Conservation (phyloP, 331 rosid species). For the Rosa hybrid region DNA sequence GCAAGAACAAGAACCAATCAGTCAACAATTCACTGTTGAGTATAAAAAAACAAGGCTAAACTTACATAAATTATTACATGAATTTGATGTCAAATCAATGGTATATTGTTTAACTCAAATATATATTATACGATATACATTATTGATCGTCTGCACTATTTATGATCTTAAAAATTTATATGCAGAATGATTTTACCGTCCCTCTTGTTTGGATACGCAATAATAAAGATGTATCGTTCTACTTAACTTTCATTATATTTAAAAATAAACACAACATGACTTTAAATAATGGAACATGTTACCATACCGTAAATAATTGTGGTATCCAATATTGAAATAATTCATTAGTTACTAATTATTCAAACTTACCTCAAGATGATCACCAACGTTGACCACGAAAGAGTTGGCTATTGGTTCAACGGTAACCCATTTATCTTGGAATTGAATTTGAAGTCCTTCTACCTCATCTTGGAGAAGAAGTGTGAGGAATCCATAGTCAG, state of each 20-base stretch:
- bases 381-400: constrained; percentile 85
- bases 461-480: constrained; percentile 82
- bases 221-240: too few species aligned
- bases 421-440: constrained; percentile 70
- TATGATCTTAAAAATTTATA: too few species aligned
- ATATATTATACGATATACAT: too few species aligned
- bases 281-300: too few species aligned
- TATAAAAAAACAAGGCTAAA: background rate
- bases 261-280: too few species aligned
- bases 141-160: too few species aligned
- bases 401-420: constrained; percentile 73
- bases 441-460: constrained; percentile 72
- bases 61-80: too few species aligned
- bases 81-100: too few species aligned
- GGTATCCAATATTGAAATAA: background rate
- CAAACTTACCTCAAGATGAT: constrained; percentile 73
- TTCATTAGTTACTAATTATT: background rate
- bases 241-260: background rate
- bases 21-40: background rate
- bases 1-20: background rate
- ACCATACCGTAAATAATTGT: too few species aligned
- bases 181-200: too few species aligned
- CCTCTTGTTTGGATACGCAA: too few species aligned
- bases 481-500: constrained; percentile 91
- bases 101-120: too few species aligned